phyloP scores from a whole-genome alignment of 2,329 filamentous ascomycete species.

The Simplicillium aogashimaense region DNA sequence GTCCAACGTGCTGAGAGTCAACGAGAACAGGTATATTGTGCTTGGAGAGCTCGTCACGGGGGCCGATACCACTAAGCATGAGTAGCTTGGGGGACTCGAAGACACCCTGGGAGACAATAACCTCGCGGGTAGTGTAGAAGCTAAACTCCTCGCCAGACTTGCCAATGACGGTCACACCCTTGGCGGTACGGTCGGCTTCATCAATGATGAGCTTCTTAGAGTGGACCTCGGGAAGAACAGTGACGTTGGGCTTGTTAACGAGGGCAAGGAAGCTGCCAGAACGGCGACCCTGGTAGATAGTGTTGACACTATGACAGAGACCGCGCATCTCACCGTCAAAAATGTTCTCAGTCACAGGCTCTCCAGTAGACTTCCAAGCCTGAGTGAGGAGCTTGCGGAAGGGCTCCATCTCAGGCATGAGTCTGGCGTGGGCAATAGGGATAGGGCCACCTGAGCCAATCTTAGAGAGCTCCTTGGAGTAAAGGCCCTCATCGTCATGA shows the following conservation, averaged over 20 bases:
- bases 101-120: conserved; percentile 39
- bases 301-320: conserved; percentile 41
- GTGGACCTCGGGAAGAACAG: conserved; percentile 33
- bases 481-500: conserved; percentile 40
- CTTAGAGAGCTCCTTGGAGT: conserved; percentile 33
- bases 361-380: conserved; percentile 44
- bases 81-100: conserved; percentile 58
- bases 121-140: conserved; percentile 37
- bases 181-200: conserved; percentile 15
- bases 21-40: conserved; percentile 43
- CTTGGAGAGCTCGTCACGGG: conserved; percentile 36
- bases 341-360: conserved; percentile 41
- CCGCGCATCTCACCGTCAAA: conserved; percentile 45
- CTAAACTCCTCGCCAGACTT: conserved; percentile 9
- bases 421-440: conserved; percentile 41
- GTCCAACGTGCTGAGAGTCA: conserved; percentile 52
- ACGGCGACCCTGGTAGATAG: conserved; percentile 47
- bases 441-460: conserved; percentile 43
- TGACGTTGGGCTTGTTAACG: conserved; percentile 43
- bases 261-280: conserved; percentile 42
- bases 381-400: conserved; percentile 39
- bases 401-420: conserved; percentile 37
- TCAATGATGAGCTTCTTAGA: conserved; percentile 46
- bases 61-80: conserved; percentile 55
- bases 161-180: conserved; percentile 5